Evolutionary conservation across 2,329 filamentous ascomycete species (phyloP).

Genomic region (Metarhizium sp.): DNA sequence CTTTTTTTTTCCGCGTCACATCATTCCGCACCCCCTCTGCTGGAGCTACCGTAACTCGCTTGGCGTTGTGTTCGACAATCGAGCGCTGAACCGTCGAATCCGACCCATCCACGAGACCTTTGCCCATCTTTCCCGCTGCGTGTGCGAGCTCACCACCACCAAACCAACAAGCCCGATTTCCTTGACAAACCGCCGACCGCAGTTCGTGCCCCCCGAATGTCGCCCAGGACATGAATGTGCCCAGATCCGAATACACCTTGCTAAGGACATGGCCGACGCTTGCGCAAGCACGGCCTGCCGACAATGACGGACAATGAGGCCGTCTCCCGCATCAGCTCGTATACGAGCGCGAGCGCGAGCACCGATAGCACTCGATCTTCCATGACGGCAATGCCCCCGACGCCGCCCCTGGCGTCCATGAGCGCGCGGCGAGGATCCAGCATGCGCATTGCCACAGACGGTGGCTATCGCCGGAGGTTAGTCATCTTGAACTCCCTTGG

Average conservation of each 20-base stretch:
- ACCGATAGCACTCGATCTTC: constrained; percentile 58
- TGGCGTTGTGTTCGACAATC: neutral
- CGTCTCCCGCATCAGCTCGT: constrained; percentile 46
- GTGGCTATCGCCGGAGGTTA: constrained; percentile 29
- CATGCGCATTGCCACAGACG: constrained; percentile 29
- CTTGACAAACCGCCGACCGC: neutral
- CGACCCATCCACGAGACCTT: neutral
- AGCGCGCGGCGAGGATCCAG: constrained; percentile 13
- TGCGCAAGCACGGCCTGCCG: constrained; percentile 25
- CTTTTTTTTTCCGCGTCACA: no score
- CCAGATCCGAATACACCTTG: constrained; percentile 11
- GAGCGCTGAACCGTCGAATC: neutral
- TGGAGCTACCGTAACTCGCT: neutral
- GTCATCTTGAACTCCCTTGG: constrained; percentile 3
- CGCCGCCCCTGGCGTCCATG: constrained; percentile 20
- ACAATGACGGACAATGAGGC: constrained; percentile 62
- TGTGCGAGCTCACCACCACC: neutral
- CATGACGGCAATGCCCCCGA: constrained; percentile 49
- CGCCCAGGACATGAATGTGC: constrained; percentile 23
- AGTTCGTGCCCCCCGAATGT: neutral
- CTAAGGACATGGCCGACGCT: constrained; percentile 21
- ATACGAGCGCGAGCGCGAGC: constrained; percentile 36
- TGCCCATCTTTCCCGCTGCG: neutral
- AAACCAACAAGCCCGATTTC: neutral
- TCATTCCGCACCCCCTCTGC: neutral